Conservation (phyloP, 257 asterid species). For the Ilex aquifolium region DNA sequence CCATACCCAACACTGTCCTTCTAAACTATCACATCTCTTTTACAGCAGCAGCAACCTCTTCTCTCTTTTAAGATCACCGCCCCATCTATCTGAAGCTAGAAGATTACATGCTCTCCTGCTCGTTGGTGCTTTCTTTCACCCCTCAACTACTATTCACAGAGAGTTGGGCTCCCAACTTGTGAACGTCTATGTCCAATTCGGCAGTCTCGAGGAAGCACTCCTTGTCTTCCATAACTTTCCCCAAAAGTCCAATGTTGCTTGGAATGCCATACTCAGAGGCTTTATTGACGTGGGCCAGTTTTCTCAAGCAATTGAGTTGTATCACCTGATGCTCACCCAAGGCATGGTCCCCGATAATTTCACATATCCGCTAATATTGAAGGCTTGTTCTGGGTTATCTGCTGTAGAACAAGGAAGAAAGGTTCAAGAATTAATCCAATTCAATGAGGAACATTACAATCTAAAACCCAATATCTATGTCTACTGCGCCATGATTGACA, state of each 20-base stretch:
- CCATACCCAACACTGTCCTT: no score
- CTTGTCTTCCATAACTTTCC: slow-evolving; percentile 15
- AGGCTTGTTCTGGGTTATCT: slow-evolving; percentile 24
- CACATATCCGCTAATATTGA: slow-evolving; percentile 26
- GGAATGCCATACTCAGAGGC: slow-evolving; percentile 29
- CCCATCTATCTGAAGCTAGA: slow-evolving; percentile 14
- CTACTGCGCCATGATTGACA: slow-evolving; percentile 32
- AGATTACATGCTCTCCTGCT: slow-evolving; percentile 21
- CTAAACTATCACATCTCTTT: no score
- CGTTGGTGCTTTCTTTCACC: slow-evolving; percentile 5
- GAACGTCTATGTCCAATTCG: slow-evolving; percentile 18
- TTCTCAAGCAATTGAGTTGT: slow-evolving; percentile 22
- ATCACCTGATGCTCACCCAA: slow-evolving; percentile 11
- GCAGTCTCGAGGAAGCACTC: slow-evolving; percentile 15
- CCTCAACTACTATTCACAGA: slow-evolving; percentile 1
- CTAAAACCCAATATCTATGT: slow-evolving; percentile 29
- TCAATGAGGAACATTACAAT: neutral
- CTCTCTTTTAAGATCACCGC: neutral
- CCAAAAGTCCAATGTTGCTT: slow-evolving; percentile 13
- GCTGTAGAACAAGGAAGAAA: slow-evolving; percentile 29
- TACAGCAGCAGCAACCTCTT: no score
- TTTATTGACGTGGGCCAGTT: slow-evolving; percentile 16
- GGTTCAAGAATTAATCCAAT: slow-evolving; percentile 18
- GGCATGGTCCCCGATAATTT: slow-evolving; percentile 27
- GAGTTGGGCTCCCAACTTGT: slow-evolving; percentile 16